Percentiles rank a stretch among this genome's conserved stretches.
phyloP scores from a whole-genome alignment of 2,329 filamentous ascomycete species.

The Xylaria multiplex region DNA sequence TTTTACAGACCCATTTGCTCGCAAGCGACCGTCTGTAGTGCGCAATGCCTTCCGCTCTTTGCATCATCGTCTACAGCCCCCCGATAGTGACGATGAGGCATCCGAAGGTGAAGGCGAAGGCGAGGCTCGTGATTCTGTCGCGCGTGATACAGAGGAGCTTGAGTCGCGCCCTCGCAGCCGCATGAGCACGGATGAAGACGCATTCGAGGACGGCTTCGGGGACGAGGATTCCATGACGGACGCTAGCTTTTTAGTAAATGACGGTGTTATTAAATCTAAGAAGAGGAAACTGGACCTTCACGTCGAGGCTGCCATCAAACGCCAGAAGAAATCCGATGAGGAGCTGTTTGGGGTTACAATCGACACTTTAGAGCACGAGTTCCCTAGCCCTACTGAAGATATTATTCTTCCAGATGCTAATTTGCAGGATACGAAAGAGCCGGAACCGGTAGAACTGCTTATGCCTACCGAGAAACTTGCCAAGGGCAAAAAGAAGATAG shows the following conservation, averaged over 20 bases:
- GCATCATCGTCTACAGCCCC: conserved; percentile 79
- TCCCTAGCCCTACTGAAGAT: conserved; percentile 61
- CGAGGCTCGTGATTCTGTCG: conserved; percentile 60
- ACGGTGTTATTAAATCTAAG: conserved; percentile 62
- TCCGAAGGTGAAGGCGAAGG: conserved; percentile 78
- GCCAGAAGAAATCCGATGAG: conserved; percentile 82
- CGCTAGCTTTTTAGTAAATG: conserved; percentile 73
- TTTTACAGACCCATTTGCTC: conserved; percentile 74
- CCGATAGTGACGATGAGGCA: conserved; percentile 84
- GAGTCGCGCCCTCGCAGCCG: conserved; percentile 85
- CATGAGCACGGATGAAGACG: conserved; percentile 70
- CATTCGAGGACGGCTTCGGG: conserved; percentile 60
- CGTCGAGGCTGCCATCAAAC: conserved; percentile 76
- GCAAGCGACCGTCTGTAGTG: conserved; percentile 66
- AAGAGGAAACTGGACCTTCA: conserved; percentile 81
- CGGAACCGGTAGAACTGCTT: conserved; percentile 55
- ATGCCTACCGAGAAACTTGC: conserved; percentile 57
- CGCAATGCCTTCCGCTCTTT: conserved; percentile 78
- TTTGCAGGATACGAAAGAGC: conserved; percentile 58
- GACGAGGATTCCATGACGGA: conserved; percentile 78
- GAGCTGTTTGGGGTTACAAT: conserved; percentile 76
- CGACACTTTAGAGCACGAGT: conserved; percentile 62
- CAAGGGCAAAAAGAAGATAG: conserved; percentile 65
- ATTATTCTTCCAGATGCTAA: conserved; percentile 60
- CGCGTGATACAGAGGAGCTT: conserved; percentile 83